Evolutionary conservation across 169 alveolate genomes (phyloP), one percentile per base, ranked within the genome.

Genomic region (Plasmodium chabaudi): DNA sequence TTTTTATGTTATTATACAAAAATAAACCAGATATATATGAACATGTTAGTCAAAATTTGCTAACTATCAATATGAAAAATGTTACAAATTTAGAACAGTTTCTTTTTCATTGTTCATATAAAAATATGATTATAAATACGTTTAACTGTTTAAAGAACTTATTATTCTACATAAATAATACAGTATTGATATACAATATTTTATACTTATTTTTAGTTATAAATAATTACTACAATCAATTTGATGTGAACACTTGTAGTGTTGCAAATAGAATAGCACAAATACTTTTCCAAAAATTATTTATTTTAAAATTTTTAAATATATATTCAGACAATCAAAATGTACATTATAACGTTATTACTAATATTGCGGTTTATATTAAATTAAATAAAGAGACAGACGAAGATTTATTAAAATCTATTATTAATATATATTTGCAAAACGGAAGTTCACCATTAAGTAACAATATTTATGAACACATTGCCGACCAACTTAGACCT

Each of bases 11-110:
- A 23, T 60, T 84, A 21, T 72, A 72, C 10, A 34, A 59, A 56
- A 56, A 44, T 84, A 84, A 68, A n/a, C 61, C 42, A 13, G 21
- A 84, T 70, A 46, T 84, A 56, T 70, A 84, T 84, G 87, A 46
- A 56, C 57, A 84, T 69, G 57, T 84, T 56, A 60, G 61, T 23
- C 47, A 44, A 23, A 59, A 59, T 56, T 59, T 84, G 39, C 1
- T 21, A 60, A 69, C 59, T 34, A 44, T 84, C 53, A 68, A 53
- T 17, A 12, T 46, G 17, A 70, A 25, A 15, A 55, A 84, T 27
- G 68, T 84, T 21, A 55, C 15, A 39, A 68, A 68, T 15, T 27
- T 84, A 39, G 39, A 84, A 17, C 60, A 56, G 15, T 84, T 69
- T 46, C 49, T 84, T 23, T 84, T 84, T 72, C 86, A 69, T 69